These are phyloP conservation scores for Coccomyxa subellipsoidea DNA, from an alignment of 163 green algal species.

Conservation along the genomic window DNA sequence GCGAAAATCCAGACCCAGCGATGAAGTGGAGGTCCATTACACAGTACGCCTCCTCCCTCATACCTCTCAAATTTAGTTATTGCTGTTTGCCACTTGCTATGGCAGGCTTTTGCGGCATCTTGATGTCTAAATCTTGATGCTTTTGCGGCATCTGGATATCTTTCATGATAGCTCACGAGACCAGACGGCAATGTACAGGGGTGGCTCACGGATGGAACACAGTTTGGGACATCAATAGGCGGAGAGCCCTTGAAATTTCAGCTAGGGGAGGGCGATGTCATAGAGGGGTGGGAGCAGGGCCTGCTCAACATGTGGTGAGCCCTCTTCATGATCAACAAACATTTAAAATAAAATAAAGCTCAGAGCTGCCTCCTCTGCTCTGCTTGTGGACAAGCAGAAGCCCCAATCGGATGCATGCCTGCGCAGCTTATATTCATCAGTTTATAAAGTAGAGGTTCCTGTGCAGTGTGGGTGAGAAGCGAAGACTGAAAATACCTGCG, in stretches of 20 bases:
- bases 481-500: neutral
- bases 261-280: neutral
- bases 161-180: no score
- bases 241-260: neutral
- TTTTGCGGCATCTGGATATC: no score
- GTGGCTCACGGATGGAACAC: neutral
- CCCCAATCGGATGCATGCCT: no score
- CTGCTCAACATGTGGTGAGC: neutral
- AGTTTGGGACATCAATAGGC: neutral
- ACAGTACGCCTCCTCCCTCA: neutral
- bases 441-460: neutral
- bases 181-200: neutral
- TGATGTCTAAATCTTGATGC: no score
- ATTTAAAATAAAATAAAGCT: no score
- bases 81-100: no score
- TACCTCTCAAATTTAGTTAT: neutral
- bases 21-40: neutral
- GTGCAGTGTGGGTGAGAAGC: conserved; percentile 4
- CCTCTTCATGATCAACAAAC: no score
- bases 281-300: conserved; percentile 4
- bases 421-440: no score
- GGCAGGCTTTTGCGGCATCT: no score
- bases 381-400: no score
- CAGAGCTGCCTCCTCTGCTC: no score
- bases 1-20: neutral